A percentile compares a stretch with the other conserved stretches of the same genome.
Evolutionary conservation across 495 filamentous ascomycete species (phyloP).

Genomic region (Aspergillus heteromorphus): DNA sequence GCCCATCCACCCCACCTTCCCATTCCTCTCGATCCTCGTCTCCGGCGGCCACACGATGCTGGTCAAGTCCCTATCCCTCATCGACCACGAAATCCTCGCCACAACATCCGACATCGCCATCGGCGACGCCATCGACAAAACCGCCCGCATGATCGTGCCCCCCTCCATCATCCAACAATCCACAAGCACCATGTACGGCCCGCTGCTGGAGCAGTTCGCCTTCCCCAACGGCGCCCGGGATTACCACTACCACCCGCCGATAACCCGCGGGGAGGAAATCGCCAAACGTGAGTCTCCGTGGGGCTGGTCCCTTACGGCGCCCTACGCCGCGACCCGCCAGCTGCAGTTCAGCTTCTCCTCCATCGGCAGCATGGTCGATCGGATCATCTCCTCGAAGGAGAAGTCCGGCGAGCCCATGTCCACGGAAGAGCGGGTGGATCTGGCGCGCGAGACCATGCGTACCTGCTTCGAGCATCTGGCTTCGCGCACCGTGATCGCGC

Average conservation of each 20-base stretch:
- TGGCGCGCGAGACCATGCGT: conserved; percentile 70
- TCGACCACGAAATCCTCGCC: conserved; percentile 66
- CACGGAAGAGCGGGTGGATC: conserved; percentile 46
- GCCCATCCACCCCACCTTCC: conserved; percentile 47
- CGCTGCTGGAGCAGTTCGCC: conserved; percentile 62
- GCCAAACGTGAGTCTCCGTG: conserved; percentile 37
- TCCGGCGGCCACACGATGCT: conserved; percentile 91
- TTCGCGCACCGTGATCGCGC: conserved; percentile 61
- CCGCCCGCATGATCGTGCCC: conserved; percentile 69
- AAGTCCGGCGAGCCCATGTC: conserved; percentile 16
- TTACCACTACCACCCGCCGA: conserved; percentile 52
- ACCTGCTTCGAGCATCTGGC: conserved; percentile 86
- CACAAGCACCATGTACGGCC: conserved; percentile 69
- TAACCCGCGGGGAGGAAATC: conserved; percentile 47
- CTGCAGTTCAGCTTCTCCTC: conserved; percentile 64
- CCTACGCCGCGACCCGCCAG: conserved; percentile 45
- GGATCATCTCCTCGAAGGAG: conserved; percentile 34
- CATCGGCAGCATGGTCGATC: conserved; percentile 48
- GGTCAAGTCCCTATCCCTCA: conserved; percentile 60
- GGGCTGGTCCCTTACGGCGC: conserved; percentile 55
- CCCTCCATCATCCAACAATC: conserved; percentile 33
- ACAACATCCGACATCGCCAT: conserved; percentile 69
- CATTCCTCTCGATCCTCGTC: conserved; percentile 84
- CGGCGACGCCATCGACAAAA: conserved; percentile 82
- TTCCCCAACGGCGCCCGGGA: conserved; percentile 52